phyloP scores from a whole-genome alignment of 78 protist genomes.

The Dictyostelium discoideum region dicty_2.7 NC_007090.3:977501-978000 shows the following conservation, averaged over 20 bases:
- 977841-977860: constrained; percentile 17
- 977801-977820: constrained; percentile 33
- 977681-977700: neutral
- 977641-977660: constrained; percentile 3
- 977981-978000: too few relatives aligned
- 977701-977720: constrained; percentile 20
- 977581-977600: constrained; percentile 1
- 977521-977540: neutral
- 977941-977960: too few relatives aligned
- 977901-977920: constrained; percentile 2
- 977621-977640: constrained; percentile 44
- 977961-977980: too few relatives aligned
- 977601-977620: constrained; percentile 27
- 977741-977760: neutral
- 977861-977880: constrained; percentile 34
- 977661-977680: neutral
- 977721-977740: neutral
- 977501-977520: neutral
- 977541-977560: neutral
- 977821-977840: constrained; percentile 19
- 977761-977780: neutral
- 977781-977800: constrained; percentile 3
- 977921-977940: constrained; percentile 19
- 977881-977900: constrained; percentile 36
- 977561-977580: neutral